Base-by-base conservation (phyloP, 1,284 basidiomycete species). In the Puccinia novopanici region DNA sequence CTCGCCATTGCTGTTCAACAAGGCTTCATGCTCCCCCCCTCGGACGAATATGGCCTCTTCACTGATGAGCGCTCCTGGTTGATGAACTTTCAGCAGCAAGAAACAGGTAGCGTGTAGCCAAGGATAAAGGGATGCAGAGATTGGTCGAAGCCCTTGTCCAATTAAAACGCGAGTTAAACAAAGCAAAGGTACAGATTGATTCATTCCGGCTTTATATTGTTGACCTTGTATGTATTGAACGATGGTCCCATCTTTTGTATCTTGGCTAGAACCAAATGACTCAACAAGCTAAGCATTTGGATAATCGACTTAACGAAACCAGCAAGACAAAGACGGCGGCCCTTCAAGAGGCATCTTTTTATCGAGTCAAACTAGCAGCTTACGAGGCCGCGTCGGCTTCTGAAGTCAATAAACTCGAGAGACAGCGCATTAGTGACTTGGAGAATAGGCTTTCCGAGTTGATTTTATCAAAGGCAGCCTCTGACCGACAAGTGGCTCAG, bases 311-410 rank as follows among this genome's bases (percentile, higher is more conserved):
- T 8, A 88, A 89, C 19, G 93, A 95, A 82, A 91, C 92, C 1
- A 94, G 98, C 82, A 90, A 92, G 54, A 87, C 91, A 79, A 92
- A 92, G 82, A 87, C 89, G 5, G 91, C 90, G 71, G 96, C 97
- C 0, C 87, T 94, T 8, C 94, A 99, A 86, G 97, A 99, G 86
- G 93, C 96, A 1, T 93, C 95, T 0, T 99, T 93, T 87, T 98
- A 95, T 86, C 93, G 96, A 68, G 93, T 95, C 70, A 98, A 98
- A 87, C 88, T 97, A 15, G 89, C 91, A 4, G 94, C 96, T 0
- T 87, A 94, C 81, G 97, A 99, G 85, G 87, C 89, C 0, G 89
- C 89, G 74, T 90, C 90, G 24, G 88, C 90, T 8, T 86, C 87
- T 8, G 84, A 90, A 1, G 87, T 88, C 42, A 78, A 82, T 19